These are phyloP conservation scores for Mrakia frigida DNA, from an alignment of 768 basidiomycete species.

Conservation along the genomic window DNA sequence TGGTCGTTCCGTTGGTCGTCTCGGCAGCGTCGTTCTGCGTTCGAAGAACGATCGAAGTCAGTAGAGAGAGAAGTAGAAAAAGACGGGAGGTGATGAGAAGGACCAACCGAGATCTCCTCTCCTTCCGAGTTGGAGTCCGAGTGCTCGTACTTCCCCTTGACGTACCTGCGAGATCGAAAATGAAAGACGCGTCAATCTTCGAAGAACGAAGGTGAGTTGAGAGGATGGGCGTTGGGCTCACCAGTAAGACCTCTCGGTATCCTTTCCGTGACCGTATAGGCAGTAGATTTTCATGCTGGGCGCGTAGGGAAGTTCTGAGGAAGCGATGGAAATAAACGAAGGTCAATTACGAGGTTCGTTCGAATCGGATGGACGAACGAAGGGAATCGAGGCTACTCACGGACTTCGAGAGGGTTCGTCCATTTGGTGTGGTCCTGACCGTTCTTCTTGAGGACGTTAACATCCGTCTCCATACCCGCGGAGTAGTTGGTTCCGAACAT, in stretches of 20 bases:
- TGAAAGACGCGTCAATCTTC: neutral
- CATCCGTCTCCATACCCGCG: constrained; percentile 76
- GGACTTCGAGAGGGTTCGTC: constrained; percentile 82
- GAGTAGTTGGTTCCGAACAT: constrained; percentile 84
- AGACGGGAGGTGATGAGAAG: neutral
- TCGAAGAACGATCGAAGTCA: neutral
- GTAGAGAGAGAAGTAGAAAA: neutral
- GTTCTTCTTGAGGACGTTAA: constrained; percentile 54
- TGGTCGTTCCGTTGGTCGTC: constrained; percentile 16
- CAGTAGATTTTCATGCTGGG: constrained; percentile 90
- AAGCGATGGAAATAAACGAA: constrained; percentile 38
- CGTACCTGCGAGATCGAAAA: constrained; percentile 53
- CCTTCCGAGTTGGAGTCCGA: constrained; percentile 52
- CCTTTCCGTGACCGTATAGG: constrained; percentile 91
- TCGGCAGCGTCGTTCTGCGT: neutral
- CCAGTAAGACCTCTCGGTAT: constrained; percentile 94
- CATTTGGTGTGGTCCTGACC: constrained; percentile 68
- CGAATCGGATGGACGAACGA: constrained; percentile 20
- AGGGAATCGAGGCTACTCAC: constrained; percentile 48
- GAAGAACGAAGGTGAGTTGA: neutral
- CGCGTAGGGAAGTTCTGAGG: constrained; percentile 65
- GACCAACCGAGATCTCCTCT: constrained; percentile 36
- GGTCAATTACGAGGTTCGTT: constrained; percentile 41
- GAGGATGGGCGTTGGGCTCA: constrained; percentile 38
- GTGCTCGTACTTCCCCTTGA: constrained; percentile 62